phyloP scores from a whole-genome alignment of 257 asterid species.

The Salvia splendens region DNA sequence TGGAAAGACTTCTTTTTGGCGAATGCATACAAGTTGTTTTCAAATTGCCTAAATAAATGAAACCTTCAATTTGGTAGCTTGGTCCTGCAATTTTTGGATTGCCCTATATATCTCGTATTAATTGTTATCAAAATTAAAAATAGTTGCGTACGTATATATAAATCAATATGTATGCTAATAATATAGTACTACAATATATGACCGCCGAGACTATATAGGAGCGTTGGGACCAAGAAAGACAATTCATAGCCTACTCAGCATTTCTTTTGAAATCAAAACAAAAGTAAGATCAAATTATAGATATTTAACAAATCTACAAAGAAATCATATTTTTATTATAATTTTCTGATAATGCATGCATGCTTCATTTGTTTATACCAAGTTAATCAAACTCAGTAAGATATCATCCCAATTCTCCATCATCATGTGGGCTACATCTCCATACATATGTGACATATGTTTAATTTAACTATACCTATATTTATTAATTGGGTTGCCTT shows the following conservation, averaged over 20 bases:
- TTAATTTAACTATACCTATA: no score
- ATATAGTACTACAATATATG: no score
- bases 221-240: no score
- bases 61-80: neutral
- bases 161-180: no score
- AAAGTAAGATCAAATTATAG: no score
- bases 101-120: neutral
- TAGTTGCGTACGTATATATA: no score
- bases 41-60: neutral
- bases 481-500: no score
- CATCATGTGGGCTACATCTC: conserved; percentile 8
- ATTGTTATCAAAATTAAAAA: neutral
- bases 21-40: conserved; percentile 13
- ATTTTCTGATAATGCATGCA: neutral
- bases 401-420: conserved; percentile 23
- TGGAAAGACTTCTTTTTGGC: neutral
- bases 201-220: no score
- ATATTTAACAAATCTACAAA: neutral
- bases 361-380: conserved; percentile 17
- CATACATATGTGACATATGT: no score
- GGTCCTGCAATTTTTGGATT: neutral
- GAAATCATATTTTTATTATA: neutral
- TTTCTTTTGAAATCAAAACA: no score
- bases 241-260: no score
- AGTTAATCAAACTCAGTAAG: conserved; percentile 20